phyloP scores from a whole-genome alignment of 208 protist genomes.

The Crithidia thermophila region DNA sequence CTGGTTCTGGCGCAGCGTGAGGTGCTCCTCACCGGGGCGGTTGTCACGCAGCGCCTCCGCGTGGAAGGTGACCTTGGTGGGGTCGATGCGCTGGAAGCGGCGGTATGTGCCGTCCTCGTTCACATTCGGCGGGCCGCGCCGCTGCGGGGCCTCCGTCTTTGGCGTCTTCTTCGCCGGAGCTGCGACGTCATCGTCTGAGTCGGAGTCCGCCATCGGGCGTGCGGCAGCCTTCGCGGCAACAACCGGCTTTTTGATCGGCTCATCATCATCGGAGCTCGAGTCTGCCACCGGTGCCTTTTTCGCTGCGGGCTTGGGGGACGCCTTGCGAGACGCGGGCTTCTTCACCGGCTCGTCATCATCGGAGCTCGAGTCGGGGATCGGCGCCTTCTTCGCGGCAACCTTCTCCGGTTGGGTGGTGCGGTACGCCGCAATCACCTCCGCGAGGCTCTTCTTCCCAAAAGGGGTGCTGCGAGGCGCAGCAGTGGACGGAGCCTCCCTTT shows the following conservation, averaged over 20 bases:
- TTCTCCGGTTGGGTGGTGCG: conserved; percentile 36
- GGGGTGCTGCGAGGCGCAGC: conserved; percentile 10
- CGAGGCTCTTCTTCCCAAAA: conserved; percentile 23
- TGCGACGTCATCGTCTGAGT: background rate
- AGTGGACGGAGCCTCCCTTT: conserved; percentile 25
- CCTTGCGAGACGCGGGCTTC: conserved; percentile 42
- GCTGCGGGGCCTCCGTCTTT: conserved; percentile 10
- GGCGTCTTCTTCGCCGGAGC: conserved; percentile 26
- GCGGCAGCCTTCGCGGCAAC: conserved; percentile 10
- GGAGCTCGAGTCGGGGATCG: conserved; percentile 45
- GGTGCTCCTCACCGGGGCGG: conserved; percentile 62
- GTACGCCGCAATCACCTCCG: conserved; percentile 24
- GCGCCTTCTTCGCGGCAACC: conserved; percentile 53
- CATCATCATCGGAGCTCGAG: conserved; percentile 47
- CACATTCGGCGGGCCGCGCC: conserved; percentile 30
- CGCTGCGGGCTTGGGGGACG: conserved; percentile 31
- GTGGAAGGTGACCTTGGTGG: conserved; percentile 65
- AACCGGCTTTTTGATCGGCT: conserved; percentile 37
- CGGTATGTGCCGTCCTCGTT: conserved; percentile 52
- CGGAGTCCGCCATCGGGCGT: conserved; percentile 25
- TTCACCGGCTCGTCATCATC: conserved; percentile 58
- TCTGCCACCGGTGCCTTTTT: conserved; percentile 35
- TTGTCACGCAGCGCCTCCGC: conserved; percentile 70
- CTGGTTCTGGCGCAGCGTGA: conserved; percentile 80
- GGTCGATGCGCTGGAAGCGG: conserved; percentile 83